Conservation (phyloP, 2,329 filamentous ascomycete genomes). For the Colletotrichum ledebouriae region DNA sequence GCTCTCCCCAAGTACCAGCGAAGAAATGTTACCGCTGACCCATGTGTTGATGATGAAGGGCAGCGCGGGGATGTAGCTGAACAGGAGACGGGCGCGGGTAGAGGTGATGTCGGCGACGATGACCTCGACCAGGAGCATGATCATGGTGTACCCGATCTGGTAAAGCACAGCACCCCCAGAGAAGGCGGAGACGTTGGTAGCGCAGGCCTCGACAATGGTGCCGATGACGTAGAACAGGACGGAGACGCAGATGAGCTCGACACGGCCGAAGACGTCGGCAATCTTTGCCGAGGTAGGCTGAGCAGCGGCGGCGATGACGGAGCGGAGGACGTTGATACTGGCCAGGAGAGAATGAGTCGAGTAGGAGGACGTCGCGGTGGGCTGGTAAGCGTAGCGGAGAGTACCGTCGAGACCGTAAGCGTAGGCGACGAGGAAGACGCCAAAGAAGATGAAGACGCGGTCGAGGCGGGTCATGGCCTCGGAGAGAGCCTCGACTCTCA, state of each 20-base stretch:
- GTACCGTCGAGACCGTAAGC: conserved; percentile 73
- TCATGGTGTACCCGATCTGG: conserved; percentile 73
- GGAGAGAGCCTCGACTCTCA: conserved; percentile 70
- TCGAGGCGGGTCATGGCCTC: conserved; percentile 65
- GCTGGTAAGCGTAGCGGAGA: conserved; percentile 68
- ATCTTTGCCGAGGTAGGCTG: conserved; percentile 71
- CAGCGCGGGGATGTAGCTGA: conserved; percentile 72
- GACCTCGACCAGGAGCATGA: conserved; percentile 73
- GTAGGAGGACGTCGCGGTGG: conserved; percentile 65
- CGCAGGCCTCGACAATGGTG: conserved; percentile 68
- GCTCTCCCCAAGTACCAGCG: conserved; percentile 60
- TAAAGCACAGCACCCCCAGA: conserved; percentile 71
- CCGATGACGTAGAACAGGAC: conserved; percentile 72
- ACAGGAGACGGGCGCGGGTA: conserved; percentile 72
- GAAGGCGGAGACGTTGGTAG: conserved; percentile 64
- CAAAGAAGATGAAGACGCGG: conserved; percentile 69
- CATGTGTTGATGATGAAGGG: conserved; percentile 76
- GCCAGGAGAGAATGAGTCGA: conserved; percentile 67
- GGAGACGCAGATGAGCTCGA: conserved; percentile 69
- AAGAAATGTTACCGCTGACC: conserved; percentile 70
- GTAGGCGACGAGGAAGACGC: conserved; percentile 74
- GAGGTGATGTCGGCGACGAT: conserved; percentile 75
- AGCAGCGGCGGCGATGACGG: conserved; percentile 71
- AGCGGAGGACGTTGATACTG: conserved; percentile 69
- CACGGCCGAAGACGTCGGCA: conserved; percentile 73